These are phyloP conservation scores for Zea mays DNA, from an alignment of 176 grass and related monocot genomes.

Conservation along the genomic window Zm-B73-REFERENCE-NAM-5.0 NC_050105.1:10653501-10654000, in stretches of 20 bases:
- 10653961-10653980: constrained; percentile 12
- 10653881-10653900: constrained; percentile 80
- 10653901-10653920: constrained; percentile 62
- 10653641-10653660: background rate
- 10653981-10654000: too few relatives aligned
- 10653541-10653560: too few relatives aligned
- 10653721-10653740: constrained; percentile 3
- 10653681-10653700: background rate
- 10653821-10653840: constrained; percentile 11
- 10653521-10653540: too few relatives aligned
- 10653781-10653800: constrained; percentile 11
- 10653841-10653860: constrained; percentile 47
- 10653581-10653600: background rate
- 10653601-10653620: constrained; percentile 3
- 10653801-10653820: constrained; percentile 29
- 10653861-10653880: constrained; percentile 80
- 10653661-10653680: background rate
- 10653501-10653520: too few relatives aligned
- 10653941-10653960: background rate
- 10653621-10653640: constrained; percentile 34
- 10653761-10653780: constrained; percentile 16
- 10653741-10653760: background rate
- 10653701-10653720: background rate
- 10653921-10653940: constrained; percentile 8
- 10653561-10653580: too few relatives aligned